Base-by-base conservation (phyloP, 345 rosid species). In the Populus davidiana region DNA sequence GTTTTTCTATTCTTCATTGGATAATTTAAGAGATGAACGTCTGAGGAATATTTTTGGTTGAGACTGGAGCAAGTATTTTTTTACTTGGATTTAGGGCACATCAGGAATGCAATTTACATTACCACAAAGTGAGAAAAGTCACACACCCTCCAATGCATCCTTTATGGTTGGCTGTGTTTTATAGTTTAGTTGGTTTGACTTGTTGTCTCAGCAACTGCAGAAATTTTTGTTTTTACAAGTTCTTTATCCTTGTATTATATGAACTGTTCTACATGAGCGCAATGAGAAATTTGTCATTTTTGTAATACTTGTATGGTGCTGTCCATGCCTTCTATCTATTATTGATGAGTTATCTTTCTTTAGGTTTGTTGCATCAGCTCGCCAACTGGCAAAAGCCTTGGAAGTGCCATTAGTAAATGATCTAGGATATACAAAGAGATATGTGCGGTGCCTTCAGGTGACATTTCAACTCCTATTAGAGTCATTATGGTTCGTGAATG, bases 331-430 rank as follows among this genome's bases (percentile, higher is more conserved):
- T 47, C 21, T 64, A 6, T 73, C 20, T 18, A 8, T 61, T 72
- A 33, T 36, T 80, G 38, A 71, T 67, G 23, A 68, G 67, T 56
- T 79, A 52, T 79, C 75, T 66, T 76, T 62, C 43, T 77, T 62
- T 72, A 96, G 99, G 95, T 92, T 96, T 91, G 94, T 94, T 81
- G 87, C 97, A 56, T 92, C 99, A 56, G 97, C 99, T 73, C 93
- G 98, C 75, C 99, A 96, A 85, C 87, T 94, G 81, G 99, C 96
- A 66, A 96, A 96, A 84, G 94, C 97, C 63, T 86, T 96, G 77
- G 99, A 96, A 85, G 98, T 94, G 74, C 99, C 97, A 31, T 85
- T 96, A 80, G 99, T 96, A 69, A 96, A 96, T 85, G 99, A 96
- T 87, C 90, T 96, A 72, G 99, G 99, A 56, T 96, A 96, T 79